phyloP scores from a whole-genome alignment of 1,284 basidiomycete species.

The Papiliotrema terrestris region DNA sequence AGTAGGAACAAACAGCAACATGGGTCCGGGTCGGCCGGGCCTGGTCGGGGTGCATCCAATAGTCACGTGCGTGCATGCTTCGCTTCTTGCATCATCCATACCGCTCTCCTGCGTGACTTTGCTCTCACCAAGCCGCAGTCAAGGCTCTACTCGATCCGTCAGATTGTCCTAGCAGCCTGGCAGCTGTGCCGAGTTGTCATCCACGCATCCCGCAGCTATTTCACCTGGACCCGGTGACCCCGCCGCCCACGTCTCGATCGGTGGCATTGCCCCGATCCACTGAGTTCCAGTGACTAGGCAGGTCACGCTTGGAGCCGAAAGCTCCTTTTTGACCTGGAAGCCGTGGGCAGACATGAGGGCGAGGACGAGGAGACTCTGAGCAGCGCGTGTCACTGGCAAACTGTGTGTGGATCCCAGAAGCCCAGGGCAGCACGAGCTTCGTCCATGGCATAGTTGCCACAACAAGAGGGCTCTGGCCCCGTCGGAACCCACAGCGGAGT shows the following conservation, averaged over 20 bases:
- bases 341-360: too few species aligned
- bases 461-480: neutral
- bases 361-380: neutral
- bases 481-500: neutral
- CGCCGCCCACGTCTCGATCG: neutral
- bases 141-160: neutral
- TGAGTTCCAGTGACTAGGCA: neutral
- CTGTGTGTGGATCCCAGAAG: neutral
- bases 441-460: neutral
- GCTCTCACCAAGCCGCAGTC: too few species aligned
- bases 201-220: neutral
- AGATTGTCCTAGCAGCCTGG: neutral
- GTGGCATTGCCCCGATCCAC: neutral
- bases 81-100: neutral
- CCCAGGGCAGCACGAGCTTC: neutral
- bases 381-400: neutral
- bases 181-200: neutral
- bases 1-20: neutral
- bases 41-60: neutral
- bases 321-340: too few species aligned
- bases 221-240: neutral
- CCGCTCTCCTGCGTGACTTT: too few species aligned
- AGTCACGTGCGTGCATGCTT: neutral
- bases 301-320: neutral
- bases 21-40: neutral